A percentile compares a stretch with the other conserved stretches of the same genome.
Conservation (phyloP, 495 filamentous ascomycete species). For the Penicilliopsis zonata region DNA sequence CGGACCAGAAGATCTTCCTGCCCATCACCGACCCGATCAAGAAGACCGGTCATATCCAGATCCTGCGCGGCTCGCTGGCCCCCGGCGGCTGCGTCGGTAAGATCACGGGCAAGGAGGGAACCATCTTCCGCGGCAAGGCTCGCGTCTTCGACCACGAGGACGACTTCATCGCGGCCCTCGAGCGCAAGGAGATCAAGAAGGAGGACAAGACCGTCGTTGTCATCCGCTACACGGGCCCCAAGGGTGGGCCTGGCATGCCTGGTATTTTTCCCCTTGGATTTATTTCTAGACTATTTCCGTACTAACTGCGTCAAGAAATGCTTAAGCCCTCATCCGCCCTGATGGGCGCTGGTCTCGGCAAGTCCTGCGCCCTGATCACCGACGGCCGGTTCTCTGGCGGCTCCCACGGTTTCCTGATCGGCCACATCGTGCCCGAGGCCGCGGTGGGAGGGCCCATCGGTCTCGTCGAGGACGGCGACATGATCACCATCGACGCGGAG, state of each 20-base stretch:
- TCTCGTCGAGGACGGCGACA: conserved; percentile 42
- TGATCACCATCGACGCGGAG: conserved; percentile 42
- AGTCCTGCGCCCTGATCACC: conserved; percentile 41
- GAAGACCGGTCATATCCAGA: conserved; percentile 89
- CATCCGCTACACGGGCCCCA: conserved; percentile 93
- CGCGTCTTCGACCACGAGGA: conserved; percentile 81
- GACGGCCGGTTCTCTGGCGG: conserved; percentile 37
- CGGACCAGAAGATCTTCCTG: conserved; percentile 82
- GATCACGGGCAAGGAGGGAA: conserved; percentile 96
- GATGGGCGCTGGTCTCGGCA: conserved; percentile 77
- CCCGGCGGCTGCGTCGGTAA: conserved; percentile 92
- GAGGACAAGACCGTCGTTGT: conserved; percentile 96
- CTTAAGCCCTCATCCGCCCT: conserved; percentile 77
- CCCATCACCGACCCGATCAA: conserved; percentile 91
- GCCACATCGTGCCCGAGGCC: conserved; percentile 44
- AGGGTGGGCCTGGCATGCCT: conserved; percentile 95
- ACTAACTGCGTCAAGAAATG: conserved; percentile 44
- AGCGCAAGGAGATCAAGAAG: conserved; percentile 77
- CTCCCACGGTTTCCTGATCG: conserved; percentile 43
- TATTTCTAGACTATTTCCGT: background rate
- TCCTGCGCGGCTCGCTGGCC: conserved; percentile 80
- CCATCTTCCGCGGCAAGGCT: conserved; percentile 77
- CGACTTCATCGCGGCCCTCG: conserved; percentile 64
- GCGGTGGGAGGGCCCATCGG: conserved; percentile 46
- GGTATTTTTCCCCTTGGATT: conserved; percentile 21